Conservation (phyloP, 352 stramenopile species). For the Phytophthora nicotianae region DNA sequence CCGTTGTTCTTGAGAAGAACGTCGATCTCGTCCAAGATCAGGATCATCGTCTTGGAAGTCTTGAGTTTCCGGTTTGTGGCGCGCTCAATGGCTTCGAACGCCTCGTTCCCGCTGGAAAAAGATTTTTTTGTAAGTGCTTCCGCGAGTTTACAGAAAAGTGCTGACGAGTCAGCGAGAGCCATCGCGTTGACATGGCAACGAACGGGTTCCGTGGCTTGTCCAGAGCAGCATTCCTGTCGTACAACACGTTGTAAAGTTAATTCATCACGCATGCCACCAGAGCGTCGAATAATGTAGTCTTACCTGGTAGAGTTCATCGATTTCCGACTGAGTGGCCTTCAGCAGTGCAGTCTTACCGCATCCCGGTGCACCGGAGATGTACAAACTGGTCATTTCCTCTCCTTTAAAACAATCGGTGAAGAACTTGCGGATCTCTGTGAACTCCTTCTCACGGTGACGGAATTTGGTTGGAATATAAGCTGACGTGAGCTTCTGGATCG, state of each 20-base stretch:
- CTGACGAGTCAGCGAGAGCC: constrained; percentile 51
- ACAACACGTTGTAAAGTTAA: constrained; percentile 15
- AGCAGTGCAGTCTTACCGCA: constrained; percentile 83
- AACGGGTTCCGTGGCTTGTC: constrained; percentile 45
- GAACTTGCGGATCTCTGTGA: constrained; percentile 55
- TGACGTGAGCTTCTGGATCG: constrained; percentile 57
- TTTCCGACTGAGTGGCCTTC: constrained; percentile 52
- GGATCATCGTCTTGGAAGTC: constrained; percentile 64
- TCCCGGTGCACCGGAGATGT: constrained; percentile 78
- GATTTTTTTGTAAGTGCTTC: constrained; percentile 51
- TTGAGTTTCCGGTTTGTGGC: constrained; percentile 49
- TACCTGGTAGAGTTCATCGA: constrained; percentile 63
- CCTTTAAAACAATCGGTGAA: constrained; percentile 61
- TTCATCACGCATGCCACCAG: background rate
- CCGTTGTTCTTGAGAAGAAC: constrained; percentile 67
- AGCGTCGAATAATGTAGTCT: background rate
- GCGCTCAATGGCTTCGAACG: constrained; percentile 72
- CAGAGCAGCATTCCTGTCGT: constrained; percentile 39
- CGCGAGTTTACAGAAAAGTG: constrained; percentile 65
- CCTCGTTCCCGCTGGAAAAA: constrained; percentile 49
- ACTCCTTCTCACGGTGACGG: constrained; percentile 66
- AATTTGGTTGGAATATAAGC: constrained; percentile 53
- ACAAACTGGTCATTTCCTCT: constrained; percentile 64
- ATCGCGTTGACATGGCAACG: constrained; percentile 79
- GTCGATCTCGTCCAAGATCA: constrained; percentile 88